Percentiles rank a stretch among this genome's conserved stretches.
phyloP scores from a whole-genome alignment of 2,329 filamentous ascomycete species.

The Fusarium euwallaceae region DNA sequence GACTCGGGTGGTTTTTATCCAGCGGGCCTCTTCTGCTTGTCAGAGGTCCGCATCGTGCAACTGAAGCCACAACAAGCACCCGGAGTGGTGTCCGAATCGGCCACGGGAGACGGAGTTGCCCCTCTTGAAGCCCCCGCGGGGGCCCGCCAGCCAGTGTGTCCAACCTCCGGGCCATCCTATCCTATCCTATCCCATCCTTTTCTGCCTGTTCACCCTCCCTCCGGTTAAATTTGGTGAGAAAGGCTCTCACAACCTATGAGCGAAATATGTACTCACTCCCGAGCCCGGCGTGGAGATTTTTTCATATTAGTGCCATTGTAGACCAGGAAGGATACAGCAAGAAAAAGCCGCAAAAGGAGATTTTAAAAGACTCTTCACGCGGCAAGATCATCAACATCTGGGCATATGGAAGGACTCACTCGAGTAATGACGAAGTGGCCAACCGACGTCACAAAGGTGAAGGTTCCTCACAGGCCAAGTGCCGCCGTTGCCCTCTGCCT shows the following conservation, averaged over 20 bases:
- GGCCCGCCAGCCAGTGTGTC: conserved; percentile 31
- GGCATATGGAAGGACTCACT: background rate
- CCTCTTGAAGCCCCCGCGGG: conserved; percentile 37
- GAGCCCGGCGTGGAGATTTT: conserved; percentile 18
- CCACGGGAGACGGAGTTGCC: conserved; percentile 32
- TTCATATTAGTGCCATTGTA: conserved; percentile 6
- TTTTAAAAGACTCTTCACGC: conserved; percentile 10
- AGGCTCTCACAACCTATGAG: conserved; percentile 26
- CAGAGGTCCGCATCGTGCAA: conserved; percentile 25
- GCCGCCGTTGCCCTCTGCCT: conserved; percentile 24
- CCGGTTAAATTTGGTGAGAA: conserved; percentile 39
- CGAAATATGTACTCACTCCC: conserved; percentile 29
- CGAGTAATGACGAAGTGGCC: conserved; percentile 33
- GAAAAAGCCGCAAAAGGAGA: conserved; percentile 11
- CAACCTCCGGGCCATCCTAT: conserved; percentile 18
- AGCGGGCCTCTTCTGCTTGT: conserved; percentile 7
- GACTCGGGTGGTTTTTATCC: background rate
- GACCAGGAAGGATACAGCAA: background rate
- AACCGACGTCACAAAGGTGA: conserved; percentile 42
- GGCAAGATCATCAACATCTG: conserved; percentile 16
- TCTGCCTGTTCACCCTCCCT: conserved; percentile 33
- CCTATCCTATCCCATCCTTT: background rate
- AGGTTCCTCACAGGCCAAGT: conserved; percentile 28
- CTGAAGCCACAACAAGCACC: conserved; percentile 8
- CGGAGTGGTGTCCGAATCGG: conserved; percentile 38